Base-by-base conservation (phyloP, 2,329 filamentous ascomycete species). In the Ophiostoma piceae region DNA sequence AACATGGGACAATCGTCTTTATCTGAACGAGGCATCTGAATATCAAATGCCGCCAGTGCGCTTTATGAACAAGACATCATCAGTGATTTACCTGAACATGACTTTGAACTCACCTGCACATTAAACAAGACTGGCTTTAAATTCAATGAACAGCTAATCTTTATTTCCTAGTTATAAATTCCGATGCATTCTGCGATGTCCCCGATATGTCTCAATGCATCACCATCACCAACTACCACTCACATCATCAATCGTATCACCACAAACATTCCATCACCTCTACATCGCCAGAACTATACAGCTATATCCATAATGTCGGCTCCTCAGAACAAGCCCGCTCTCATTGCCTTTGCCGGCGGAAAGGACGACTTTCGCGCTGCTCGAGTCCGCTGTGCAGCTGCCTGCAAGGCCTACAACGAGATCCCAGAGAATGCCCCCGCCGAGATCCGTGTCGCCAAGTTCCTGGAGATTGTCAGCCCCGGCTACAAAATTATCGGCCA, bases 371-470 rank as follows among this genome's bases (percentile, higher is more conserved):
- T 57, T n/a, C 51, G 51, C n/a, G 51, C 51, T 22, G 51, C 51
- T 26, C 51, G 51, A 4, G n/a, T 57, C 3, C 51, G 51, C 7
- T 57, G 51, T n/a, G 51, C 51, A 22, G 51, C 51, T 22, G 51
- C 51, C n/a, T 57, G 51, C n/a, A 57, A 22, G n/a, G 51, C 51
- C n/a, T 57, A 57, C 51, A 57, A 57, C 22, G 51, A 57, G 22
- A 26, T 57, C n/a, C 51, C n/a, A 26, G 51, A 57, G 19, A 57
- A 57, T 26, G n/a, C 51, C 7, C 51, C 51, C 9, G 51, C 51
- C 51, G 51, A 57, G n/a, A 57, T 26, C 22, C 51, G 51, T 57
- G 51, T 57, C 12, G 51, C 51, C 7, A 57, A 57, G 22, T 57
- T 57, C 11, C n/a, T 57, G n/a, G 51, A 57, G 8, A 57, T 57